phyloP scores from a whole-genome alignment of 2,329 filamentous ascomycete genomes.

The Coniochaeta prunicola region DNA sequence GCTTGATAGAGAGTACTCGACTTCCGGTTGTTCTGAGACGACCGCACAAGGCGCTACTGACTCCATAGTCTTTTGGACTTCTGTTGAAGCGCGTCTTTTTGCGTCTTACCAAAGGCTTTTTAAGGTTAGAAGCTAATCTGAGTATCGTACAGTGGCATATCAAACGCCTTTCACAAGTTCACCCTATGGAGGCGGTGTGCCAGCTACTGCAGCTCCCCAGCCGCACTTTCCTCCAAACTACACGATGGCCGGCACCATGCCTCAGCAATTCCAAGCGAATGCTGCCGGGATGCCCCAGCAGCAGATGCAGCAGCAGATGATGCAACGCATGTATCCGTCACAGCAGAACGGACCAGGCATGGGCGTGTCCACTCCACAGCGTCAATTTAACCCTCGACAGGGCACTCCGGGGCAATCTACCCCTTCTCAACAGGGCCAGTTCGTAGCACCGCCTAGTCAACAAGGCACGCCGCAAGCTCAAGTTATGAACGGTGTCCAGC shows the following conservation, averaged over 20 bases:
- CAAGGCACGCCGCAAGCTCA: constrained; percentile 23
- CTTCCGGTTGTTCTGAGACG: not conserved
- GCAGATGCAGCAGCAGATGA: constrained; percentile 29
- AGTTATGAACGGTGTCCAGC: constrained; percentile 22
- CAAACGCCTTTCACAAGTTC: constrained; percentile 51
- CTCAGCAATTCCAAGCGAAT: constrained; percentile 49
- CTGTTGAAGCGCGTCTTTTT: not conserved
- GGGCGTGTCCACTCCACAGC: constrained; percentile 27
- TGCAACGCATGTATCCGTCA: constrained; percentile 34
- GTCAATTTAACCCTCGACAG: constrained; percentile 28
- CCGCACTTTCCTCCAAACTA: constrained; percentile 43
- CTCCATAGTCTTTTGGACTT: not conserved
- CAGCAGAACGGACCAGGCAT: constrained; percentile 26
- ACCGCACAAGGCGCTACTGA: not conserved
- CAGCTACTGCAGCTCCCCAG: constrained; percentile 40
- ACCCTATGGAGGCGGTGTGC: constrained; percentile 47
- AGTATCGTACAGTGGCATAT: constrained; percentile 39
- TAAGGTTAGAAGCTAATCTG: constrained; percentile 2
- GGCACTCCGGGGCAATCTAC: constrained; percentile 27
- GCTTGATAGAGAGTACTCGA: not conserved
- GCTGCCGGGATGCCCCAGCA: constrained; percentile 41
- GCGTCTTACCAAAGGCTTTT: not conserved
- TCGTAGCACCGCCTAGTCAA: constrained; percentile 12
- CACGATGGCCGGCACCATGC: constrained; percentile 48
- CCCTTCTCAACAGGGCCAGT: constrained; percentile 15